phyloP scores from a whole-genome alignment of 768 basidiomycete species.

The Lentinus tigrinus region DNA sequence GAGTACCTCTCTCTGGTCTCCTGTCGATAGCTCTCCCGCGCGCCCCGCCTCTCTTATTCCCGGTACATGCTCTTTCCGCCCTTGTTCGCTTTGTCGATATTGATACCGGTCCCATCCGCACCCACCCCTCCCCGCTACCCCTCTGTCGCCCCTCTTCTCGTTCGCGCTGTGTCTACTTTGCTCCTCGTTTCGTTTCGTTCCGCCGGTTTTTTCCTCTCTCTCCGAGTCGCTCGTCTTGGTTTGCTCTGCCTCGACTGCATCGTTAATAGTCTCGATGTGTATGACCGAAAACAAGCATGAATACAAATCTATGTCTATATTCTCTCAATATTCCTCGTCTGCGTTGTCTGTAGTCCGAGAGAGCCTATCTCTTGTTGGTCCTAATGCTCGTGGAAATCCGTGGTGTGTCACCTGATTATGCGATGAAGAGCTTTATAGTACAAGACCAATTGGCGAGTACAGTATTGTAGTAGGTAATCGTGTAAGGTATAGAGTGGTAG shows the following conservation, averaged over 20 bases:
- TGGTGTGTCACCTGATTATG: too few species aligned
- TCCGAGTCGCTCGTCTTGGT: too few species aligned
- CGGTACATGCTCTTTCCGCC: conserved; percentile 8
- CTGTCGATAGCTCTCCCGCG: neutral
- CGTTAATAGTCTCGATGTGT: conserved; percentile 15
- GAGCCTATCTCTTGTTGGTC: too few species aligned
- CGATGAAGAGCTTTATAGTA: too few species aligned
- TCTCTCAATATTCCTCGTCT: too few species aligned
- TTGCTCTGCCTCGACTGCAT: neutral
- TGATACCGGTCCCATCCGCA: conserved; percentile 16
- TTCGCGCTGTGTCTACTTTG: conserved; percentile 23
- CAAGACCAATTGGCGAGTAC: too few species aligned
- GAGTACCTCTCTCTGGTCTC: neutral
- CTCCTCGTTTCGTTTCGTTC: conserved; percentile 7
- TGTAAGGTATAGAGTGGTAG: too few species aligned
- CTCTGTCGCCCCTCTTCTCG: conserved; percentile 20
- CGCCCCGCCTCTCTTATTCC: neutral
- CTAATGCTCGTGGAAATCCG: too few species aligned
- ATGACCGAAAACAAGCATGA: conserved; percentile 12
- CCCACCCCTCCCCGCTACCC: conserved; percentile 19
- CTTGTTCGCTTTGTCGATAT: conserved; percentile 12
- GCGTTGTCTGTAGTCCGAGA: too few species aligned
- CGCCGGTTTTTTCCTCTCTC: neutral
- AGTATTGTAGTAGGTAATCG: too few species aligned
- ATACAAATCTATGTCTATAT: too few species aligned